Percentiles rank a stretch among this genome's conserved stretches.
These are phyloP conservation scores for Podospora appendiculata DNA, from an alignment of 495 filamentous ascomycete species.

Conservation along the genomic window DNA sequence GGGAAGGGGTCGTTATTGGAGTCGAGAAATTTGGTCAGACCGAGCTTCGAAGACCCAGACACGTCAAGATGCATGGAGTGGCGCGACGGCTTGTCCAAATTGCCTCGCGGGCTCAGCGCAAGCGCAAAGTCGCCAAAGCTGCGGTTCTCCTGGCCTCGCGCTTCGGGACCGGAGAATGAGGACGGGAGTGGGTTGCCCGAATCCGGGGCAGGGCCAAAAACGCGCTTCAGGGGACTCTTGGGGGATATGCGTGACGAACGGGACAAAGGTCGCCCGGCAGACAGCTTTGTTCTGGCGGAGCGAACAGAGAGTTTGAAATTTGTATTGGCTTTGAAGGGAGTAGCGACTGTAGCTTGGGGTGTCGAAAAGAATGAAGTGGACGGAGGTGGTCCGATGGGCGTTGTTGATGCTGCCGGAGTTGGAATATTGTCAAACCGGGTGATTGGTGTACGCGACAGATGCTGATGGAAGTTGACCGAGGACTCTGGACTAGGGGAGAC, in stretches of 20 bases:
- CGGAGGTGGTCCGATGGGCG: slow-evolving; percentile 14
- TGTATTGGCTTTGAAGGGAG: slow-evolving; percentile 29
- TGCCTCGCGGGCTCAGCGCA: slow-evolving; percentile 34
- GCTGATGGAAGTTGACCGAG: slow-evolving; percentile 5
- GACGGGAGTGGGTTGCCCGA: slow-evolving; percentile 58
- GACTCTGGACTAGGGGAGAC: slow-evolving; percentile 4
- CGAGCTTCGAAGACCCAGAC: slow-evolving; percentile 38
- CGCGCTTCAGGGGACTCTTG: slow-evolving; percentile 69
- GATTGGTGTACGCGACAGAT: slow-evolving; percentile 5
- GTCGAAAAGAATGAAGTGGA: slow-evolving; percentile 17
- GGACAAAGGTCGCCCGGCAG: slow-evolving; percentile 37
- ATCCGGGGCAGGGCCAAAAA: slow-evolving; percentile 59
- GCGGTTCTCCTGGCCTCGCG: slow-evolving; percentile 51
- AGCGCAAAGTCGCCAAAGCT: slow-evolving; percentile 22
- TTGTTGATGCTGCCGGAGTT: slow-evolving; percentile 16
- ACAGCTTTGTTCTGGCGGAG: slow-evolving; percentile 37
- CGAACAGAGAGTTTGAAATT: slow-evolving; percentile 46
- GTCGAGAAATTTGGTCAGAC: slow-evolving; percentile 39
- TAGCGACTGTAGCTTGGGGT: slow-evolving; percentile 22
- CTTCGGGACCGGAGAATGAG: slow-evolving; percentile 23
- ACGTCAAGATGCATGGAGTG: slow-evolving; percentile 42
- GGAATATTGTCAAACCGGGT: slow-evolving; percentile 4
- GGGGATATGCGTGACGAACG: slow-evolving; percentile 51
- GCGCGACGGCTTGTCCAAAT: slow-evolving; percentile 33
- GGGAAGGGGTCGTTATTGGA: slow-evolving; percentile 27